Conservation (phyloP, 495 filamentous ascomycete species). For the Barbatosphaeria neglecta region DNA sequence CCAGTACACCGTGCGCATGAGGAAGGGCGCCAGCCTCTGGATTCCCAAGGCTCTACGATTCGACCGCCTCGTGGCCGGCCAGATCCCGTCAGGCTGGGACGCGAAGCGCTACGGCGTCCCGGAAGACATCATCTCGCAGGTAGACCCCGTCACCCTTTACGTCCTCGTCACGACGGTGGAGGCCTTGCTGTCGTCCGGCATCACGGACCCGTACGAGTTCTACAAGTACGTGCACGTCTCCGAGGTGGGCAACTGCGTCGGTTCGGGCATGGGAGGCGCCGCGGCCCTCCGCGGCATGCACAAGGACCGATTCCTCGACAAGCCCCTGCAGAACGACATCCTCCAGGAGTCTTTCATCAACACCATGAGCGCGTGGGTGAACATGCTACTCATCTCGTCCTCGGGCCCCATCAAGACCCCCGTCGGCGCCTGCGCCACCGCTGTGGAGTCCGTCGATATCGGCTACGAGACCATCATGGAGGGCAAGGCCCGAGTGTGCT, state of each 20-base stretch:
- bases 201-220: conserved; percentile 99
- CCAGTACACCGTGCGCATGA: conserved; percentile 85
- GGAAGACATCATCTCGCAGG: conserved; percentile 94
- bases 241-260: conserved; percentile 95
- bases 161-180: conserved; percentile 90
- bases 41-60: conserved; percentile 96
- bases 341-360: conserved; percentile 99
- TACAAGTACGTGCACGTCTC: conserved; percentile 99
- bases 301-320: conserved; percentile 92
- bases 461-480: conserved; percentile 97
- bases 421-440: conserved; percentile 92
- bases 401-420: conserved; percentile 98
- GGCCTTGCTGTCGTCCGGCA: conserved; percentile 79
- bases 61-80: conserved; percentile 92
- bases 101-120: conserved; percentile 90
- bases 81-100: conserved; percentile 95
- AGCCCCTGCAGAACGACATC: conserved; percentile 98
- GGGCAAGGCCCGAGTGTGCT: conserved; percentile 91
- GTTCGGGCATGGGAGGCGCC: conserved; percentile 93
- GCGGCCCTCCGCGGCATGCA: conserved; percentile 93
- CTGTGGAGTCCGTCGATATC: conserved; percentile 94
- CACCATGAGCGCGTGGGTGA: conserved; percentile 98
- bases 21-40: conserved; percentile 85
- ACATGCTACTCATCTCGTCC: conserved; percentile 94
- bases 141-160: conserved; percentile 90